Evolutionary conservation across 805 yeast genomes (phyloP).

Genomic region (Yamadazyma akitaensis): DNA sequence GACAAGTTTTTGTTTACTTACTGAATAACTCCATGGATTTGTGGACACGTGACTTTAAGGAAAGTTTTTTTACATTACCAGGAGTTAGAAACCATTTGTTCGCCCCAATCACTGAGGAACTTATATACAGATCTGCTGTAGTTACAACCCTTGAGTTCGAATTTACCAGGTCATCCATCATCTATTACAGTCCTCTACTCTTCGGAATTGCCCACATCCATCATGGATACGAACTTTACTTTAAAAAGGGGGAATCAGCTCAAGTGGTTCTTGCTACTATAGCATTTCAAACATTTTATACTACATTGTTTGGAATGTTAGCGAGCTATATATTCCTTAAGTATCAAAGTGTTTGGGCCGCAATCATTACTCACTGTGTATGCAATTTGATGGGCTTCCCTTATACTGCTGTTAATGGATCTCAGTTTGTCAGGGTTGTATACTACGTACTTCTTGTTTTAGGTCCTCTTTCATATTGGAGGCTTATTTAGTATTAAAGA

Average conservation of each 20-base stretch:
- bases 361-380: slow-evolving; percentile 56
- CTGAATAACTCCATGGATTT: neutral
- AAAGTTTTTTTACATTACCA: slow-evolving; percentile 25
- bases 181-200: slow-evolving; percentile 52
- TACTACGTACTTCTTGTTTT: slow-evolving; percentile 12
- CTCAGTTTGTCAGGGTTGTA: slow-evolving; percentile 5
- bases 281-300: slow-evolving; percentile 57
- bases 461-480: slow-evolving; percentile 7
- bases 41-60: slow-evolving; percentile 5
- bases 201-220: slow-evolving; percentile 81
- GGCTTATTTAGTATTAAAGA: neutral
- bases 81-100: slow-evolving; percentile 57
- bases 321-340: slow-evolving; percentile 56
- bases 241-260: neutral
- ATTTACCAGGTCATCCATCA: slow-evolving; percentile 11
- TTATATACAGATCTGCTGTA: slow-evolving; percentile 57
- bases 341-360: slow-evolving; percentile 49
- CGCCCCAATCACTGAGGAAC: slow-evolving; percentile 80
- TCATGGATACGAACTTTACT: slow-evolving; percentile 54
- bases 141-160: slow-evolving; percentile 22
- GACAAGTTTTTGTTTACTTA: slow-evolving; percentile 43
- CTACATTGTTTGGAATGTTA: slow-evolving; percentile 67
- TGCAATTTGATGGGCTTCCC: slow-evolving; percentile 79
- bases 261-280: slow-evolving; percentile 2
- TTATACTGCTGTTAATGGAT: slow-evolving; percentile 13